Evolutionary conservation across 164 flowering plant species (phyloP).

Genomic region (Stephania cephalantha): DNA sequence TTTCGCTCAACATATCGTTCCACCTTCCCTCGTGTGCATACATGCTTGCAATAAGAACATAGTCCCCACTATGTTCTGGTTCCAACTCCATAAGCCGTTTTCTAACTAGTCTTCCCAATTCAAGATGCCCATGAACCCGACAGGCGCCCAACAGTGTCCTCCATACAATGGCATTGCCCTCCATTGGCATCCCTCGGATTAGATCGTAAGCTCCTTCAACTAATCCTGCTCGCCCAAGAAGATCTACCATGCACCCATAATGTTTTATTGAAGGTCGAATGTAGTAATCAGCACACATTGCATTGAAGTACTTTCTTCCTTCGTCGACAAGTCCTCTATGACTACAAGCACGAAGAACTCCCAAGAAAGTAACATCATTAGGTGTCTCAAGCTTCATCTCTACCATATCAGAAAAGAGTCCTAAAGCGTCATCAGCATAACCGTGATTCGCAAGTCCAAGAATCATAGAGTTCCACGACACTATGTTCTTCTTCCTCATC

Average conservation of each 20-base stretch:
- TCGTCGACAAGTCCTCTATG: slow-evolving; percentile 51
- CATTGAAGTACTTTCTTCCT: slow-evolving; percentile 35
- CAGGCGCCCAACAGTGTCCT: slow-evolving; percentile 53
- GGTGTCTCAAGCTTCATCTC: slow-evolving; percentile 28
- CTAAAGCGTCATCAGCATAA: slow-evolving; percentile 40
- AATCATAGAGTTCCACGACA: slow-evolving; percentile 53
- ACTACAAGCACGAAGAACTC: slow-evolving; percentile 29
- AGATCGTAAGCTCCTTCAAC: slow-evolving; percentile 41
- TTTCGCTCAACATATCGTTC: slow-evolving; percentile 27
- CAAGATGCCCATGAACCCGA: slow-evolving; percentile 40
- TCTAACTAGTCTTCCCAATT: slow-evolving; percentile 44
- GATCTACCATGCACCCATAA: slow-evolving; percentile 64
- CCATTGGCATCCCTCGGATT: slow-evolving; percentile 43
- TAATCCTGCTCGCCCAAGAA: slow-evolving; percentile 46
- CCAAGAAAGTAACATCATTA: slow-evolving; percentile 52
- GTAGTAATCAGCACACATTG: slow-evolving; percentile 34
- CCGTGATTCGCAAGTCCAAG: slow-evolving; percentile 53
- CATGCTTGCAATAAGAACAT: slow-evolving; percentile 47
- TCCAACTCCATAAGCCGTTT: slow-evolving; percentile 40
- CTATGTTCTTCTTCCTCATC: slow-evolving; percentile 31
- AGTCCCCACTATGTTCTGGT: slow-evolving; percentile 59
- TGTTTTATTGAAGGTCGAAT: slow-evolving; percentile 54
- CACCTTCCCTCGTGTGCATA: slow-evolving; percentile 44
- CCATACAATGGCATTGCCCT: slow-evolving; percentile 53
- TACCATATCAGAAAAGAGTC: slow-evolving; percentile 37